phyloP scores from a whole-genome alignment of 139 green algal species.

The Tetratostichococcus sp. region DNA sequence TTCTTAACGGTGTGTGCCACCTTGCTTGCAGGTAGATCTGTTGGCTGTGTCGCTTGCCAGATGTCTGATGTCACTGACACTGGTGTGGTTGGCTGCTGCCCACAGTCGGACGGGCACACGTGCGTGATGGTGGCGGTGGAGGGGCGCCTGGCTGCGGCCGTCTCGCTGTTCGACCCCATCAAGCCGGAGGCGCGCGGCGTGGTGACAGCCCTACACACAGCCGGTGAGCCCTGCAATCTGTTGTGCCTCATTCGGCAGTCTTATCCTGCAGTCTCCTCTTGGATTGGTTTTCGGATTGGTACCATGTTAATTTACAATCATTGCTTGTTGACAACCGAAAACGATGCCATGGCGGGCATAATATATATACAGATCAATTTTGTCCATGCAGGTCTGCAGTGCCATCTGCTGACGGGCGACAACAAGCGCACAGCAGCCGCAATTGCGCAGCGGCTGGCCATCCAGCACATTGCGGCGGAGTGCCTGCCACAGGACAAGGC shows the following conservation, averaged over 20 bases:
- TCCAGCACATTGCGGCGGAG: conserved; percentile 60
- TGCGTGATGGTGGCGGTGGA: conserved; percentile 61
- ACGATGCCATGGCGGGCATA: too few relatives aligned
- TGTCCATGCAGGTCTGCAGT: too few relatives aligned
- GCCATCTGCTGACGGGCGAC: conserved; percentile 81
- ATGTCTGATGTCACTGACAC: too few relatives aligned
- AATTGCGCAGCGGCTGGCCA: conserved; percentile 62
- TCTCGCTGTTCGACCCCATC: conserved; percentile 82
- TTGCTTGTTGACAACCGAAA: too few relatives aligned
- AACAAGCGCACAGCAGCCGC: conserved; percentile 78
- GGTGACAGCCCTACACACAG: conserved; percentile 53
- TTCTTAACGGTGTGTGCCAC: too few relatives aligned
- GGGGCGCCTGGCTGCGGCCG: conserved; percentile 39
- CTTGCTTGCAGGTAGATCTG: too few relatives aligned
- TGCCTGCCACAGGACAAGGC: conserved; percentile 1
- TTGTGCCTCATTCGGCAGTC: too few relatives aligned
- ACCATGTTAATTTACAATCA: too few relatives aligned
- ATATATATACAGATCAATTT: too few relatives aligned
- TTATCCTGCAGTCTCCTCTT: too few relatives aligned
- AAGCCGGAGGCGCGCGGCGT: conserved; percentile 88
- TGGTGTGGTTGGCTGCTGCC: neutral
- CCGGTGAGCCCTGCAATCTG: conserved; percentile 54
- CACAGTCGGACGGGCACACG: conserved; percentile 53
- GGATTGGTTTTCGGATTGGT: too few relatives aligned
- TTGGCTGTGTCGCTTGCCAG: too few relatives aligned